Evolutionary conservation across 768 basidiomycete genomes (phyloP).

Genomic region (Lentinula guzmanii): DNA sequence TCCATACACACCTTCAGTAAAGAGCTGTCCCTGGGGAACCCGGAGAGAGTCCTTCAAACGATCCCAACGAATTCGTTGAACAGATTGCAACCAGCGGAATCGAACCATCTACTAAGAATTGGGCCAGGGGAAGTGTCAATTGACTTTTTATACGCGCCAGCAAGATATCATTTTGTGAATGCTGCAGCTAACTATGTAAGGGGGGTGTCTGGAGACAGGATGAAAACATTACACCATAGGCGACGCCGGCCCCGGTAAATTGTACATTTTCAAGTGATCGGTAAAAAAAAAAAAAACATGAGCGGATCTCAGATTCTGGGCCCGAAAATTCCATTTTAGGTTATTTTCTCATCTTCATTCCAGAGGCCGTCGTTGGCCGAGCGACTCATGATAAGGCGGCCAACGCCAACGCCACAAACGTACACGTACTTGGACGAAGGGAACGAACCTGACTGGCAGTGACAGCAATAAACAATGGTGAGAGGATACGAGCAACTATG

Average conservation of each 20-base stretch:
- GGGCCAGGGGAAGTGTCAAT: not conserved
- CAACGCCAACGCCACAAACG: not conserved
- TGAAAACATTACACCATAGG: not conserved
- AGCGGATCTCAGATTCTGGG: not conserved
- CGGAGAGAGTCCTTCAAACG: not conserved
- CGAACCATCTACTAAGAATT: not conserved
- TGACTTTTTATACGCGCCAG: not conserved
- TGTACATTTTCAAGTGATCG: not conserved
- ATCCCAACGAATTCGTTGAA: not conserved
- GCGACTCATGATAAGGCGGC: not conserved
- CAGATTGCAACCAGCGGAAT: not conserved
- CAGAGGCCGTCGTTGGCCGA: not conserved
- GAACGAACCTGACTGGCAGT: not conserved
- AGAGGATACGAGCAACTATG: not conserved
- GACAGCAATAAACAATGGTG: not conserved
- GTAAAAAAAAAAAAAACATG: not conserved
- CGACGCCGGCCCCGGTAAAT: not conserved
- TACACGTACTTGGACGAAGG: not conserved
- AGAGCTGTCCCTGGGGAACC: not conserved
- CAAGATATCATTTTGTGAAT: conserved; percentile 1
- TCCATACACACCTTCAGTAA: not conserved
- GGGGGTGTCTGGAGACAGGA: not conserved
- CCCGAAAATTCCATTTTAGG: not conserved
- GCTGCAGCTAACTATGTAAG: not conserved
- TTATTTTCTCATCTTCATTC: not conserved